Base-by-base conservation (phyloP, 805 yeast genomes). In the Zygoascus tannicola region DNA sequence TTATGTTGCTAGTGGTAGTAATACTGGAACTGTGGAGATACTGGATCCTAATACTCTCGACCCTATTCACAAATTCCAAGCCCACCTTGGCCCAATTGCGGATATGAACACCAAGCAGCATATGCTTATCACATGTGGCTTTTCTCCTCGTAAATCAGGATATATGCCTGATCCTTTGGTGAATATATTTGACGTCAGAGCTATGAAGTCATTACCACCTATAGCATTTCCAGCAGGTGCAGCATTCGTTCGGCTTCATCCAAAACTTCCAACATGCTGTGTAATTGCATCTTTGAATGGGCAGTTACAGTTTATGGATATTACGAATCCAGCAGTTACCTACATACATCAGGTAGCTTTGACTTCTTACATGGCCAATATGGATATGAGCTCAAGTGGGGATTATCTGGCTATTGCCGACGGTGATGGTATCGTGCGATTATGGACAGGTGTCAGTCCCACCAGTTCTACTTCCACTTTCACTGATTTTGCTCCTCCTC, bases 141-240 rank as follows among this genome's bases (percentile, higher is more conserved):
- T 49, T 18, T 80, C 78, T 50, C 76, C 88, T 0, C 64, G 77
- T 20, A 74, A 86, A 39, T 75, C 77, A 41, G 78, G 79, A 39
- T 69, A 69, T 44, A 62, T 72, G 16, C 70, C 77, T 5, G 97
- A 92, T 57, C 90, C 95, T 0, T 70, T 90, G 49, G 87, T 90
- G 18, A 80, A 80, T 51, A 78, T 86, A 18, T 86, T 77, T 59
- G 97, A 92, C 60, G 60, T 85, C 23, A 72, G 94, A 49, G 74
- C 78, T 45, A 68, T 84, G 75, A 73, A 75, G 42, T 73, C 87
- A 1, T 62, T 80, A 44, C 69, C 94, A 0, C 96, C 97, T 2
- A 70, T 90, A 5, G 77, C 96, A 3, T 86, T 87, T 56, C 87
- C 92, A 0, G 81, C 87, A 0, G 97, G 97, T 10, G 96, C 97